Evolutionary conservation across 352 stramenopile genomes (phyloP).

Genomic region (Globisporangium nagaii): DNA sequence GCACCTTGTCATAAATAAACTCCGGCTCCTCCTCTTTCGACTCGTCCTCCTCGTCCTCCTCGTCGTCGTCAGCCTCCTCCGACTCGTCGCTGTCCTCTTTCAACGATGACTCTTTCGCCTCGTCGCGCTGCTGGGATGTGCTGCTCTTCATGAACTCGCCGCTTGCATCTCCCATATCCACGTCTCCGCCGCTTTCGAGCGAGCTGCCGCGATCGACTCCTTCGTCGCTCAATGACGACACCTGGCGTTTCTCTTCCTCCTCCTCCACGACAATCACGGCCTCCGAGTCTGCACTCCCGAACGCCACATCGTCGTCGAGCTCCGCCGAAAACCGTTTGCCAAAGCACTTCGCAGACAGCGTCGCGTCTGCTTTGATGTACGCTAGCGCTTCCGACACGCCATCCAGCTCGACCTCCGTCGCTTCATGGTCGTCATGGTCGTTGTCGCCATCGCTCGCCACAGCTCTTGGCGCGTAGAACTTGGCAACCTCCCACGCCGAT

Average conservation of each 20-base stretch:
- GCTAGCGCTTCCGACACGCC: conserved; percentile 49
- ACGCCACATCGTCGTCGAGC: conserved; percentile 31
- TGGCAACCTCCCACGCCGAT: conserved; percentile 27
- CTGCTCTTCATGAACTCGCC: background rate
- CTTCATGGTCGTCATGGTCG: conserved; percentile 10
- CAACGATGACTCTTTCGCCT: no score
- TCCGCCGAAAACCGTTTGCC: conserved; percentile 52
- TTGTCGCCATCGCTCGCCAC: background rate
- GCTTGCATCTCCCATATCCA: background rate
- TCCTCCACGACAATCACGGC: conserved; percentile 15
- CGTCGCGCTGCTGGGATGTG: background rate
- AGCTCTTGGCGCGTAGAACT: conserved; percentile 23
- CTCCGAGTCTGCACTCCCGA: conserved; percentile 16
- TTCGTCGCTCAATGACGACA: background rate
- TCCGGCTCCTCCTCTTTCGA: conserved; percentile 11
- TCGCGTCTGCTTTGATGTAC: conserved; percentile 45
- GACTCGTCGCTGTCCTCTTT: background rate
- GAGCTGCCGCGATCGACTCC: no score
- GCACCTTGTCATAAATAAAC: conserved; percentile 86
- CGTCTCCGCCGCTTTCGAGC: background rate
- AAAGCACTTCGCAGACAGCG: conserved; percentile 63
- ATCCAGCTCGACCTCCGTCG: conserved; percentile 22
- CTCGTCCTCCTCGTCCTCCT: background rate
- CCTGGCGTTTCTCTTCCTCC: conserved; percentile 1
- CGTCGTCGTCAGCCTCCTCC: conserved; percentile 4